Evolutionary conservation across 2,329 filamentous ascomycete species (phyloP).

Genomic region (Stagonosporopsis cucurbitacearum): DNA sequence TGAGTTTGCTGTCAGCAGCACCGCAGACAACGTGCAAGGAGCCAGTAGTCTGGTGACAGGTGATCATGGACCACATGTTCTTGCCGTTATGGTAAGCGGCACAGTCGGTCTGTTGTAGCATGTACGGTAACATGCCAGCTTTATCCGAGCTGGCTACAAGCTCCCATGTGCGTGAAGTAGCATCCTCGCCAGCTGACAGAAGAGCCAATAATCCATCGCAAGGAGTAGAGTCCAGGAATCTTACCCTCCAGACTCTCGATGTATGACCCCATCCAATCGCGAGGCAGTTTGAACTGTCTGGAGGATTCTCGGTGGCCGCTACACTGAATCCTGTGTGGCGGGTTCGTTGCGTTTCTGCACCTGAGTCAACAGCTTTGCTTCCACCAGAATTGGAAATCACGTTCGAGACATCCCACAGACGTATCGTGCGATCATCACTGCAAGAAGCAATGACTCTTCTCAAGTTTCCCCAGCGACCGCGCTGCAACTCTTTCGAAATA

Average conservation of each 20-base stretch:
- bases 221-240: constrained; percentile 60
- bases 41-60: constrained; percentile 10
- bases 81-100: constrained; percentile 79
- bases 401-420: constrained; percentile 82
- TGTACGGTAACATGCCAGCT: constrained; percentile 24
- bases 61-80: constrained; percentile 76
- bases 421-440: constrained; percentile 90
- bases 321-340: constrained; percentile 56
- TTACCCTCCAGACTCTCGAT: constrained; percentile 88
- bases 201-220: constrained; percentile 55
- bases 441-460: constrained; percentile 82
- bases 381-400: constrained; percentile 14
- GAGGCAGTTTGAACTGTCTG: constrained; percentile 53
- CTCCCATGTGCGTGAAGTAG: constrained; percentile 75
- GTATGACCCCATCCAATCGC: constrained; percentile 83
- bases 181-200: constrained; percentile 85
- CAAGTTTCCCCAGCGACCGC: constrained; percentile 43
- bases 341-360: constrained; percentile 30
- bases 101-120: constrained; percentile 61
- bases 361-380: constrained; percentile 32
- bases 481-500: constrained; percentile 63
- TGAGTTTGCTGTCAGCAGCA: constrained; percentile 78
- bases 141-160: constrained; percentile 18
- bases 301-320: constrained; percentile 31
- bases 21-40: constrained; percentile 55